Evolutionary conservation across 306 rosid species (phyloP), one percentile per base, ranked within the genome.

Genomic region (Sechiopsis laciniata): DNA sequence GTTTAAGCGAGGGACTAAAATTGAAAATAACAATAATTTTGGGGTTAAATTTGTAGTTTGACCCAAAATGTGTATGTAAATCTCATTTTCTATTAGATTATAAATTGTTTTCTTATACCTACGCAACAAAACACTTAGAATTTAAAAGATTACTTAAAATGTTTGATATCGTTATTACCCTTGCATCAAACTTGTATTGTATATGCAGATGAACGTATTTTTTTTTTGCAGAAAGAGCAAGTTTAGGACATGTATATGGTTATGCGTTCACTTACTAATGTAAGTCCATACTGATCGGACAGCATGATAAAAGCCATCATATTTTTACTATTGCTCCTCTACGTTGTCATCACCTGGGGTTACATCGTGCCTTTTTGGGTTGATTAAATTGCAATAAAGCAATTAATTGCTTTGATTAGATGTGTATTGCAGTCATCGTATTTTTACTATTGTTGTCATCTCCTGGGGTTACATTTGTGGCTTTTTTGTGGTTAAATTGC

Each of bases 221-320:
- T 40, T 37, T 67, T 67, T 50, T 22, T 50, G 73, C 73, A 46
- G 37, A 66, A 45, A 19, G 73, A 68, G 55, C 46, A 63, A 21
- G 57, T 6, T 68, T 13, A 21, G 50, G 7, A 20, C 55, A 67
- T 67, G 26, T n/a, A 67, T 20, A 67, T 46, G 52, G 12, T 20
- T 46, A 48, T 66, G 24, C 71, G 50, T 22, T 22, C 45, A 8
- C 29, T 40, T 64, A 5, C 71, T 40, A 17, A 45, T 66, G 8
- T 19, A 46, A 50, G 24, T 67, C 56, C 9, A 45, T 22, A 8
- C 21, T 69, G 12, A 26, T 70, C 74, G 24, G 60, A 35, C 45
- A 51, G 74, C 74, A 70, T 70, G 74, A 50, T 70, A 48, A 15
- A 24, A 52, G 26, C 60, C 57, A 51, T 70, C 74, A 70, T 70